Percentiles rank a stretch among this genome's conserved stretches.
Evolutionary conservation across 805 yeast species (phyloP).

Genomic region (Spathaspora passalidarum): DNA sequence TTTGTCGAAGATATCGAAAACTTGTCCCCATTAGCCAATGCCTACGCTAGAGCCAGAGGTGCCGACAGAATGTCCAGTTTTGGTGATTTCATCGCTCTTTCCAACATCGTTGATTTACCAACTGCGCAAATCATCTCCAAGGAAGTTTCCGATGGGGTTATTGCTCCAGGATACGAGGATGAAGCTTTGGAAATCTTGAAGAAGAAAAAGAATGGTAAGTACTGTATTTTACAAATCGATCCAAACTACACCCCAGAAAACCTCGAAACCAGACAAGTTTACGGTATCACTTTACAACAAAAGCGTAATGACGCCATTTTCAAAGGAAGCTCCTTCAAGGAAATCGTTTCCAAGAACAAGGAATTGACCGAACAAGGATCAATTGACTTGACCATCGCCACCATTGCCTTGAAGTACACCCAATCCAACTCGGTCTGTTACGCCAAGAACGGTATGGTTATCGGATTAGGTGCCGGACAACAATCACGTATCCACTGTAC

Average conservation of each 20-base stretch:
- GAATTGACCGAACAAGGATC: constrained; percentile 86
- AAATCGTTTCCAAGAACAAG: constrained; percentile 85
- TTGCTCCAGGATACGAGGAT: constrained; percentile 94
- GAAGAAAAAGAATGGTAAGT: constrained; percentile 96
- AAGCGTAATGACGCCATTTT: constrained; percentile 97
- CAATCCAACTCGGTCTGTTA: constrained; percentile 98
- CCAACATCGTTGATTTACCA: constrained; percentile 93
- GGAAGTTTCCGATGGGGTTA: constrained; percentile 98
- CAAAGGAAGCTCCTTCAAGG: constrained; percentile 85
- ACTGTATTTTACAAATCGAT: constrained; percentile 93
- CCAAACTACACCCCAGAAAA: constrained; percentile 85
- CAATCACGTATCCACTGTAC: constrained; percentile 99
- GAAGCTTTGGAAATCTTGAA: constrained; percentile 87
- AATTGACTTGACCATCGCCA: constrained; percentile 93
- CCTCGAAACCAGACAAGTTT: constrained; percentile 89
- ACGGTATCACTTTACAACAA: constrained; percentile 93
- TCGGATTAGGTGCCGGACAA: constrained; percentile 99
- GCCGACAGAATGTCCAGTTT: constrained; percentile 99
- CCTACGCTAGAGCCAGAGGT: constrained; percentile 99
- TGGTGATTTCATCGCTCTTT: constrained; percentile 97
- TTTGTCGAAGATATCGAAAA: constrained; percentile 93
- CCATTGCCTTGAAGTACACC: constrained; percentile 94
- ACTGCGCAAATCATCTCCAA: constrained; percentile 96
- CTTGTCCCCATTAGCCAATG: constrained; percentile 94
- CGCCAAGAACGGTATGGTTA: constrained; percentile 98